Base-by-base conservation (phyloP, 2,329 filamentous ascomycete genomes). In the Colletotrichum plurivorum region DNA sequence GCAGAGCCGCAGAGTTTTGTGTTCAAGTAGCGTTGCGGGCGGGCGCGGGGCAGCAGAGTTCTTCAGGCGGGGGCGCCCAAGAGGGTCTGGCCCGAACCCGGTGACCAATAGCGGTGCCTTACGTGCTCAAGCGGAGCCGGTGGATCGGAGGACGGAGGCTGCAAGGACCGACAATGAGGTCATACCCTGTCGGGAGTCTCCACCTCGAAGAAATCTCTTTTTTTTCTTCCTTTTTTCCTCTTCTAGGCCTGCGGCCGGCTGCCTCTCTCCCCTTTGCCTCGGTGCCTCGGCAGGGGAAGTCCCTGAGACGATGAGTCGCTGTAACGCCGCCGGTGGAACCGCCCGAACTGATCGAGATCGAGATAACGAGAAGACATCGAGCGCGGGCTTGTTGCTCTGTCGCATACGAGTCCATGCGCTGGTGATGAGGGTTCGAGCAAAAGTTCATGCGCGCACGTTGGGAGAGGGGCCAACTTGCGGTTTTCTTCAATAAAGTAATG, bases 281-380 rank as follows among this genome's bases (percentile, higher is more conserved):
- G 18, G 31, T 7, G 6, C 31, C 31, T 36, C 16, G 12, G 48
- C 65, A 64, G 54, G 65, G 65, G 41, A 10, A 3, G 20, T 31
- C 60, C 61, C 18, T 68, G 31, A 3, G 65, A 25, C 39, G n/a
- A 31, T 20, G 13, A 46, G 22, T 20, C 45, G 31, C 31, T 36
- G 31, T 10, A 36, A 10, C 7, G 58, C 52, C 48, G 20, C 36
- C 5, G 3, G 51, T 55, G 63, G 57, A 51, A 20, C 39, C 13
- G 10, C 3, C 1, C 46, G 16, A 27, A 48, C 60, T 36, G 54
- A 65, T 68, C 20, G 13, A 27, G 65, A 67, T 67, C n/a, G 65
- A 68, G 54, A 68, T 65, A 65, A 49, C 60, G 65, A 68, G 51
- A 58, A 65, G 27, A 54, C 48, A 64, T 65, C 48, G 61, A 15